phyloP scores from a whole-genome alignment of 2,329 filamentous ascomycete genomes.

The Chaetomiaceae sp. region DNA sequence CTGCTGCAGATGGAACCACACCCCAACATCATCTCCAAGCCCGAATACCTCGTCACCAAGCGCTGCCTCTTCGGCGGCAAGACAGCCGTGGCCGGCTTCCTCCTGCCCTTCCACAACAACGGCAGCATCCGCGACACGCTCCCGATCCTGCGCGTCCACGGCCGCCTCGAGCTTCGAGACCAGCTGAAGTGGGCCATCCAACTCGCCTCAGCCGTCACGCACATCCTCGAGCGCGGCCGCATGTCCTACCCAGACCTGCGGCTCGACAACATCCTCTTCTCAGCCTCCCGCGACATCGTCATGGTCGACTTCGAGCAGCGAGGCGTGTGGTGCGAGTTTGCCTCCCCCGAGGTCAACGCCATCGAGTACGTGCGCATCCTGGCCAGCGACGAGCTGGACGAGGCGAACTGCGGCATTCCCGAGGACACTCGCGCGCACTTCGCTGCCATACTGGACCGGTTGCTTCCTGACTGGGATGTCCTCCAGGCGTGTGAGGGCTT shows the following conservation, averaged over 20 bases:
- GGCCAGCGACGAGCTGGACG: conserved; percentile 41
- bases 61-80: conserved; percentile 53
- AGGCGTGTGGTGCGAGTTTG: conserved; percentile 60
- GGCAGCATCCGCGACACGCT: conserved; percentile 54
- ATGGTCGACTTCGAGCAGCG: conserved; percentile 62
- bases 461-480: conserved; percentile 46
- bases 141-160: conserved; percentile 46
- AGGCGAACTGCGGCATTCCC: conserved; percentile 33
- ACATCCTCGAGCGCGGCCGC: conserved; percentile 42
- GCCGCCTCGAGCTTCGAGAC: conserved; percentile 38
- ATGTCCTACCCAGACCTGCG: conserved; percentile 57
- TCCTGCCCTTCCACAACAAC: conserved; percentile 49
- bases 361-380: conserved; percentile 55
- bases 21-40: conserved; percentile 48
- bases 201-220: conserved; percentile 47
- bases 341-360: conserved; percentile 55
- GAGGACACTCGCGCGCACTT: conserved; percentile 39
- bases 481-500: conserved; percentile 42
- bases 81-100: conserved; percentile 52
- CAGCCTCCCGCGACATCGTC: conserved; percentile 42
- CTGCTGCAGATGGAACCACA: conserved; percentile 51
- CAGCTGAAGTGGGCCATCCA: conserved; percentile 53
- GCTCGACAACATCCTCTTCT: conserved; percentile 56
- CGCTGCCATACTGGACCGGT: conserved; percentile 35
- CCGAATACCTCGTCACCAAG: conserved; percentile 53